Percentiles rank a stretch among this genome's conserved stretches.
These are phyloP conservation scores for Wallacemonas rigidus DNA, from an alignment of 208 protist genomes.

Conservation along the genomic window DNA sequence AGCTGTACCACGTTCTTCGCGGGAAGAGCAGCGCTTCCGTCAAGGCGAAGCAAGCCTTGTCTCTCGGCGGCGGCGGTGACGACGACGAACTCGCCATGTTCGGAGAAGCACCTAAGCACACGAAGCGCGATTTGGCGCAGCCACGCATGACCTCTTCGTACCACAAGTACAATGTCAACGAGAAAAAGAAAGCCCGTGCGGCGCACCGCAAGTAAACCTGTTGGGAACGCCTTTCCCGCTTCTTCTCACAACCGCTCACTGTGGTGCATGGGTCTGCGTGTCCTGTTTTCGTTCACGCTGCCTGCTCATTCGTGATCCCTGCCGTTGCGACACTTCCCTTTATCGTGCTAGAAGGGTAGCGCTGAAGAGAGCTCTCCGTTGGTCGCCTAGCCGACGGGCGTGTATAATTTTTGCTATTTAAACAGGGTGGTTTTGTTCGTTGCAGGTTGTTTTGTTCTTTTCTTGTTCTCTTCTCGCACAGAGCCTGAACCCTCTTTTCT, in stretches of 20 bases:
- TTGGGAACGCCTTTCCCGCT: background rate
- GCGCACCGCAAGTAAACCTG: slow-evolving; percentile 52
- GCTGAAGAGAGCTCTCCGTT: no score
- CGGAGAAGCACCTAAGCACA: slow-evolving; percentile 56
- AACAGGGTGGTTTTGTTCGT: no score
- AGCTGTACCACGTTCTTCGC: slow-evolving; percentile 82
- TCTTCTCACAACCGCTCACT: background rate
- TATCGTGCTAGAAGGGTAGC: no score
- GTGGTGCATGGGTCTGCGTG: no score
- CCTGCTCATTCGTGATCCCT: no score
- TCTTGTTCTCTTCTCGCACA: no score
- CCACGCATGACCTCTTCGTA: slow-evolving; percentile 74
- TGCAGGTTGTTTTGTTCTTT: no score
- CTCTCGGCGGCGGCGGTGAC: slow-evolving; percentile 15
- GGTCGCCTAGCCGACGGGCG: no score
- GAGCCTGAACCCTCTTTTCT: no score
- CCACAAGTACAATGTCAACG: slow-evolving; percentile 91
- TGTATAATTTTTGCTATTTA: no score
- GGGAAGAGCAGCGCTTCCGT: slow-evolving; percentile 59
- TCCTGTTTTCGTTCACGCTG: no score
- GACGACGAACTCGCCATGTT: slow-evolving; percentile 78
- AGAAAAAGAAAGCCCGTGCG: slow-evolving; percentile 84
- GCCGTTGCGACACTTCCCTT: no score
- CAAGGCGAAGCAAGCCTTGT: slow-evolving; percentile 52
- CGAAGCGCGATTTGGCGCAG: slow-evolving; percentile 64